phyloP scores from a whole-genome alignment of 2,329 filamentous ascomycete species.

The Alternaria arbusti region DNA sequence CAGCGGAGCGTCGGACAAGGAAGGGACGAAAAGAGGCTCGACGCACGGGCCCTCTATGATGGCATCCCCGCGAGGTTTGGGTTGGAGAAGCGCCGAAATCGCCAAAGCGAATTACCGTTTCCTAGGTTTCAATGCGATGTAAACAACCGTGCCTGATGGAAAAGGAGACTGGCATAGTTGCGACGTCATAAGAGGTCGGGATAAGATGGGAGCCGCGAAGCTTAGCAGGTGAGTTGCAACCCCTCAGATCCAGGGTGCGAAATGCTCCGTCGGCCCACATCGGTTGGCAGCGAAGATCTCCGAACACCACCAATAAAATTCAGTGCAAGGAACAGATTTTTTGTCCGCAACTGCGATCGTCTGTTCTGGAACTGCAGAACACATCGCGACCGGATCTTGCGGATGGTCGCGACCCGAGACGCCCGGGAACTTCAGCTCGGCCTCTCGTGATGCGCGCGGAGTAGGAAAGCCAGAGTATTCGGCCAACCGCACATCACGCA shows the following conservation, averaged over 20 bases:
- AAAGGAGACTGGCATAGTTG: not conserved
- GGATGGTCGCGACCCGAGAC: slow-evolving; percentile 14
- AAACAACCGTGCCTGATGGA: not conserved
- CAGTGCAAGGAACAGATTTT: not conserved
- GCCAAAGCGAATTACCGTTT: not conserved
- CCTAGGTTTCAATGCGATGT: not conserved
- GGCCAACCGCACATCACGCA: not conserved
- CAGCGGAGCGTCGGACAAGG: slow-evolving; percentile 3
- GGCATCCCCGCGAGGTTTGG: not conserved
- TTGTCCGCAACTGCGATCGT: not conserved
- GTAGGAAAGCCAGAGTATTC: not conserved
- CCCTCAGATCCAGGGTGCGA: not conserved
- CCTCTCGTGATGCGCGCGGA: not conserved
- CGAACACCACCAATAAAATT: not conserved
- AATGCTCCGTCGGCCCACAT: not conserved
- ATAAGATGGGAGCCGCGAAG: not conserved
- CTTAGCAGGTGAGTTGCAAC: not conserved
- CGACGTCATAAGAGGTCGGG: not conserved
- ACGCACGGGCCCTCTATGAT: not conserved
- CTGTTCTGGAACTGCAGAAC: not conserved
- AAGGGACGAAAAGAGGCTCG: not conserved
- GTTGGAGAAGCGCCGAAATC: not conserved
- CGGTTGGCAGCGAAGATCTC: not conserved
- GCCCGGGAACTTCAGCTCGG: not conserved
- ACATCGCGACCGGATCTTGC: slow-evolving; percentile 7